Percentiles rank a stretch among this genome's conserved stretches.
Evolutionary conservation across 495 filamentous ascomycete genomes (phyloP).

Genomic region (Hyaloscypha hepaticicola): DNA sequence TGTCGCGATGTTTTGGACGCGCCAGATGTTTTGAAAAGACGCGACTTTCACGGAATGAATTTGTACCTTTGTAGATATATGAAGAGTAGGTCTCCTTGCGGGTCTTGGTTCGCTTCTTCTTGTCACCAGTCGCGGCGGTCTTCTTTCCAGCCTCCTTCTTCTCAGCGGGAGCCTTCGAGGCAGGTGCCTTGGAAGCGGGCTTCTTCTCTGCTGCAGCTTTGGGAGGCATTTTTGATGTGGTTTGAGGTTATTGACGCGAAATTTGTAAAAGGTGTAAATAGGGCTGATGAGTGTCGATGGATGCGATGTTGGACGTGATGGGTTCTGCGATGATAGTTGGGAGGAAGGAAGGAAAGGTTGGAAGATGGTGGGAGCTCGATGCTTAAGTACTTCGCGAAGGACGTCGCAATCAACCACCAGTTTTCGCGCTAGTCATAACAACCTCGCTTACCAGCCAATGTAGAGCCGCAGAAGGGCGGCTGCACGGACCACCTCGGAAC

Average conservation of each 20-base stretch:
- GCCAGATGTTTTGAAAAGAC: constrained; percentile 15
- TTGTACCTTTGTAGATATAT: constrained; percentile 99
- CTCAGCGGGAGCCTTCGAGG: constrained; percentile 81
- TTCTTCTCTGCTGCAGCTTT: constrained; percentile 97
- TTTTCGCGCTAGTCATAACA: no score
- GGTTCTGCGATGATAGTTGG: constrained; percentile 34
- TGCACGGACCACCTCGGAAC: no score
- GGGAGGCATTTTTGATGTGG: constrained; percentile 74
- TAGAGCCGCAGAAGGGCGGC: no score
- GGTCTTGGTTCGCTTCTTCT: constrained; percentile 99
- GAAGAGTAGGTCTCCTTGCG: constrained; percentile 99
- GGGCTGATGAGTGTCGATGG: constrained; percentile 17
- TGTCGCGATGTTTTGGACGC: constrained; percentile 19
- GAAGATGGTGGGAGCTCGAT: constrained; percentile 34
- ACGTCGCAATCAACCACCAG: no score
- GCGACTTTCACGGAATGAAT: constrained; percentile 19
- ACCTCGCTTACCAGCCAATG: no score
- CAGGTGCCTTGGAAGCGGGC: constrained; percentile 95
- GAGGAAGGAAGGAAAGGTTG: constrained; percentile 37
- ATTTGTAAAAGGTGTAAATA: constrained; percentile 16
- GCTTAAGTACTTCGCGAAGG: not conserved
- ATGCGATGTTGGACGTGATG: constrained; percentile 28
- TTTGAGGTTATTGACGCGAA: constrained; percentile 17
- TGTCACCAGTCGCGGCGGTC: constrained; percentile 91
- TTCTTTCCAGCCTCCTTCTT: constrained; percentile 99